Evolutionary conservation across 2,329 filamentous ascomycete species (phyloP), one percentile per base, ranked within the genome.

Genomic region (Neonectria sp.): DNA sequence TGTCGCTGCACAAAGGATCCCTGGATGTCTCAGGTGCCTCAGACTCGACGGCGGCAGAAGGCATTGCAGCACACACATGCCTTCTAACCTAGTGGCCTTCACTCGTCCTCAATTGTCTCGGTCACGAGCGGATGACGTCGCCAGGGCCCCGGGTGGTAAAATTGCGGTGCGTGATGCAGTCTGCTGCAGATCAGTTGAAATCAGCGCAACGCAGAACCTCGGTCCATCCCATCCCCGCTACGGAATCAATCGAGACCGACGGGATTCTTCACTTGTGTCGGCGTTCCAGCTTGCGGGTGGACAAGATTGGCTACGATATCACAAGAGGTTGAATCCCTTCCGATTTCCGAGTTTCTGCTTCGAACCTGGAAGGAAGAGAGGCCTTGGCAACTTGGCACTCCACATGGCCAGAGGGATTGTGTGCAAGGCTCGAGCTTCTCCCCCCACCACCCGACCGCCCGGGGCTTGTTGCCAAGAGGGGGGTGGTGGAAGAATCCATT

Each of bases 361-460:
- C 51, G 45, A 46, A 9, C 17, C 27, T 53, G n/a, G 51, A 13
- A 24, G 33, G 43, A 12, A 33, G 56, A n/a, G 40, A 29, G 21
- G 49, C 40, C 40, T 45, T 45, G 40, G 40, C 40, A 45, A 45
- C 63, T 65, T 65, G 63, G 51, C 55, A 60, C 62, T 65, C 62
- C 62, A 65, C 62, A 59, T 48, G 48, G 45, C 43, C 49, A 55
- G 33, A 51, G 55, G 55, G 56, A 24, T 52, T 60, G 43, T 45
- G 56, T 56, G 33, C 43, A 60, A 65, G 62, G 40, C n/a, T 43
- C 40, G 13, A 37, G 35, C 37, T 40, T 40, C 61, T 55, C 45
- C 62, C 63, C 62, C 56, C 56, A 65, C 63, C 37, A 60, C 57
- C 55, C 57, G 57, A 57, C 63, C 25, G 45, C 57, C 57, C 53